Conservation (phyloP, 768 basidiomycete species). For the Leccinum imitatum region DNA sequence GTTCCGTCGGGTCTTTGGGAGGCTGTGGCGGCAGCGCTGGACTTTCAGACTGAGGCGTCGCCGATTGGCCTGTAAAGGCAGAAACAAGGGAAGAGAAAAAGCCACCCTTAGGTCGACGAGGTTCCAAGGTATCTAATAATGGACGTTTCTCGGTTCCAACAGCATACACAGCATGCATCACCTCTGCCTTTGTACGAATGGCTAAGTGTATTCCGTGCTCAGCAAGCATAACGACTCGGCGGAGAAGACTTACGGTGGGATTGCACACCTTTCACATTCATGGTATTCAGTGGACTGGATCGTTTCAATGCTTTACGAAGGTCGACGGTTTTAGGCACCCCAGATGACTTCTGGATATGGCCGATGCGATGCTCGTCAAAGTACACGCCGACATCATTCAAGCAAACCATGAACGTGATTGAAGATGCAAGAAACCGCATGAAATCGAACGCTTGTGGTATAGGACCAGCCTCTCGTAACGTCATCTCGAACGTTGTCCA, state of each 20-base stretch:
- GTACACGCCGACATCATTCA: slow-evolving; percentile 75
- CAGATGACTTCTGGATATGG: slow-evolving; percentile 61
- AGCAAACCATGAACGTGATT: slow-evolving; percentile 87
- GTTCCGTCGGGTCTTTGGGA: slow-evolving; percentile 25
- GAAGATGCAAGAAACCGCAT: slow-evolving; percentile 87
- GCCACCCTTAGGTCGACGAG: slow-evolving; percentile 35
- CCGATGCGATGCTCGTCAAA: slow-evolving; percentile 77
- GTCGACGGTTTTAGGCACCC: slow-evolving; percentile 47
- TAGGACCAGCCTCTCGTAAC: slow-evolving; percentile 74
- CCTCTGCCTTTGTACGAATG: slow-evolving; percentile 11
- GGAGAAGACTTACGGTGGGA: slow-evolving; percentile 51
- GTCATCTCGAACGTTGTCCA: slow-evolving; percentile 94
- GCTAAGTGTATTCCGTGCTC: slow-evolving; percentile 38
- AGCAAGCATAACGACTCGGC: neutral
- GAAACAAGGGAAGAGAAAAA: slow-evolving; percentile 46
- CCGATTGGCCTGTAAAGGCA: slow-evolving; percentile 21
- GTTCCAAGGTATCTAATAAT: slow-evolving; percentile 31
- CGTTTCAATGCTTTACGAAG: slow-evolving; percentile 57
- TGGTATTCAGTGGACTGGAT: slow-evolving; percentile 57
- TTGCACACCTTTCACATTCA: slow-evolving; percentile 67
- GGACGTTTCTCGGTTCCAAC: slow-evolving; percentile 40
- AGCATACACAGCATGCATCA: slow-evolving; percentile 15
- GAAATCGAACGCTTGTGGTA: slow-evolving; percentile 84
- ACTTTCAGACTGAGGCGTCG: slow-evolving; percentile 12
- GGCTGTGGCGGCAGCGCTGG: slow-evolving; percentile 10